Evolutionary conservation across 1,284 basidiomycete genomes (phyloP).

Genomic region (Bondarzewia mesenterica): DNA sequence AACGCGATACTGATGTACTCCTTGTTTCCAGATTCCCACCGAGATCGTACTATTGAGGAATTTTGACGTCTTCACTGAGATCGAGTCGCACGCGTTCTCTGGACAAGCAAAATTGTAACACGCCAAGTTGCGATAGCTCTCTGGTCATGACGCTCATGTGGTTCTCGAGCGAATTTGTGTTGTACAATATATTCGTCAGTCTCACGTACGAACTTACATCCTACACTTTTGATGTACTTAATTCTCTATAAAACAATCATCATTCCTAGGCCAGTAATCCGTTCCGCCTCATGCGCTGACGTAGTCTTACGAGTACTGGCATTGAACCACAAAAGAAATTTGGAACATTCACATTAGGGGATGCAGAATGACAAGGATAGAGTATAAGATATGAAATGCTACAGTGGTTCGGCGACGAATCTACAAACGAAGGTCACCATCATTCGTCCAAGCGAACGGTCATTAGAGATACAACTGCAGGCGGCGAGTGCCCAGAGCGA

Average conservation of each 20-base stretch:
- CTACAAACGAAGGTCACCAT: neutral
- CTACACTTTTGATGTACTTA: no score
- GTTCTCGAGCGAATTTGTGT: no score
- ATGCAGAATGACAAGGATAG: no score
- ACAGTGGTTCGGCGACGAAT: neutral
- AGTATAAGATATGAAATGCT: neutral
- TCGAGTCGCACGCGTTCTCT: slow-evolving; percentile 19
- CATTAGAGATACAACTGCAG: neutral
- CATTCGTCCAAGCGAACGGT: neutral
- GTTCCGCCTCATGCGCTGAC: no score
- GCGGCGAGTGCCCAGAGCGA: neutral
- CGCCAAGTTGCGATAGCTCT: neutral
- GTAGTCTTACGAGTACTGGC: no score
- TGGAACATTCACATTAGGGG: no score
- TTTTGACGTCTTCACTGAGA: slow-evolving; percentile 45
- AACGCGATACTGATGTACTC: neutral
- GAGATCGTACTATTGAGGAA: slow-evolving; percentile 38
- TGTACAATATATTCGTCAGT: no score
- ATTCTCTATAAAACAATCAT: no score
- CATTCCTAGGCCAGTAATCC: no score
- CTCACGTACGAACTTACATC: no score
- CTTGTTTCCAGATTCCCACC: slow-evolving; percentile 4
- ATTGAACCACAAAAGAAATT: no score
- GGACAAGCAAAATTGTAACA: neutral
- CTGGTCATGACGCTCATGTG: no score